phyloP scores from a whole-genome alignment of 768 basidiomycete genomes.

The Phanerodontia chrysosporium region DNA sequence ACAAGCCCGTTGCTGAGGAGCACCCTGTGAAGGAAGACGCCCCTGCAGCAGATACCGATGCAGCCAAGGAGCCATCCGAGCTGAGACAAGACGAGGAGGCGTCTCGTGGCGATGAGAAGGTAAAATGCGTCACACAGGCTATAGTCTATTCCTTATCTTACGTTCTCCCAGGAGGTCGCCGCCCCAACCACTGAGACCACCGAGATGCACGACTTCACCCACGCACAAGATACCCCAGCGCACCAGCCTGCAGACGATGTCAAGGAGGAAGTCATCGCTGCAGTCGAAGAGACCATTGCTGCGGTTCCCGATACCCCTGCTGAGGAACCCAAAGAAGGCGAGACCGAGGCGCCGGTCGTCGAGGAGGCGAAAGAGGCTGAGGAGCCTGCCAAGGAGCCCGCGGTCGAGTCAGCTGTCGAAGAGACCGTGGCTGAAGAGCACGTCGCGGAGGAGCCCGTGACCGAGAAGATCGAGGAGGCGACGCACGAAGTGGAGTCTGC shows the following conservation, averaged over 20 bases:
- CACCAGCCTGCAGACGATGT: neutral
- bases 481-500: neutral
- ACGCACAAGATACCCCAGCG: neutral
- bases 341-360: neutral
- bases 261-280: neutral
- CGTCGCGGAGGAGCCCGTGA: too few relatives aligned
- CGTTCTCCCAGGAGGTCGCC: neutral
- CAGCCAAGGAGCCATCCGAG: neutral
- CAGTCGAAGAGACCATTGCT: neutral
- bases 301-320: conserved; percentile 1
- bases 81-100: neutral
- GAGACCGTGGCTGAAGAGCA: too few relatives aligned
- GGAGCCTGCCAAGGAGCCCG: neutral
- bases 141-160: neutral
- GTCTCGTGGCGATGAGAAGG: neutral
- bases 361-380: conserved; percentile 3
- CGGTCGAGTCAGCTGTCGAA: neutral
- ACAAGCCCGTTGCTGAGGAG: neutral
- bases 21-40: neutral
- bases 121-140: neutral
- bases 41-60: neutral
- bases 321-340: neutral
- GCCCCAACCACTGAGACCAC: neutral
- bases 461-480: neutral
- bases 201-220: neutral